These are phyloP conservation scores for Debaryomyces sp. DNA, from an alignment of 1,139 yeast genomes.

Conservation along the genomic window DNA sequence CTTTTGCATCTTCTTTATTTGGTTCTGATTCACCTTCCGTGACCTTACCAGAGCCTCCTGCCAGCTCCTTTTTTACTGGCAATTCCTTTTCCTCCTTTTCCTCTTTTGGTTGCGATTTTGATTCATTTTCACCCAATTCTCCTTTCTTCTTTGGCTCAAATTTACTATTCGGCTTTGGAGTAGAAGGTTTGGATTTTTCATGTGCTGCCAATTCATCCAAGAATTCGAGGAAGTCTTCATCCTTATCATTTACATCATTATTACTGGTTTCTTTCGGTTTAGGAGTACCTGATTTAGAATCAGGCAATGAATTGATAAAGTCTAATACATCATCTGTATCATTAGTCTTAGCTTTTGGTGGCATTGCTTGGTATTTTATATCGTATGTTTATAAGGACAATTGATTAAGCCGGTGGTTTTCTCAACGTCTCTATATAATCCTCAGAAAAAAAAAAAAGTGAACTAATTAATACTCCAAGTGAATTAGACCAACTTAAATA, in stretches of 20 bases:
- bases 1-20: conserved; percentile 1
- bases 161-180: conserved; percentile 20
- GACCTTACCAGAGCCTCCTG: conserved; percentile 7
- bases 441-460: background rate
- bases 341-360: conserved; percentile 12
- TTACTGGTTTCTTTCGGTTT: conserved; percentile 25
- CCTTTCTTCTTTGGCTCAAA: conserved; percentile 31
- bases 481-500: conserved; percentile 13
- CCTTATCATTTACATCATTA: conserved; percentile 40
- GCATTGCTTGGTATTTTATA: conserved; percentile 4
- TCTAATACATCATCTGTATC: conserved; percentile 85
- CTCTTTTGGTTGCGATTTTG: conserved; percentile 2
- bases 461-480: background rate
- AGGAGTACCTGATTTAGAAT: conserved; percentile 48
- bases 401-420: background rate
- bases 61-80: conserved; percentile 5
- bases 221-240: conserved; percentile 82
- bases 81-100: conserved; percentile 4
- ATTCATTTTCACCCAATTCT: conserved; percentile 9
- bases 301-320: conserved; percentile 86
- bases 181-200: conserved; percentile 30
- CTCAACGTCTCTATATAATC: background rate
- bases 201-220: conserved; percentile 75
- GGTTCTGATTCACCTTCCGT: conserved; percentile 7
- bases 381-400: conserved; percentile 5